phyloP scores from a whole-genome alignment of 805 yeast species.

The Candida peoriensis region DNA sequence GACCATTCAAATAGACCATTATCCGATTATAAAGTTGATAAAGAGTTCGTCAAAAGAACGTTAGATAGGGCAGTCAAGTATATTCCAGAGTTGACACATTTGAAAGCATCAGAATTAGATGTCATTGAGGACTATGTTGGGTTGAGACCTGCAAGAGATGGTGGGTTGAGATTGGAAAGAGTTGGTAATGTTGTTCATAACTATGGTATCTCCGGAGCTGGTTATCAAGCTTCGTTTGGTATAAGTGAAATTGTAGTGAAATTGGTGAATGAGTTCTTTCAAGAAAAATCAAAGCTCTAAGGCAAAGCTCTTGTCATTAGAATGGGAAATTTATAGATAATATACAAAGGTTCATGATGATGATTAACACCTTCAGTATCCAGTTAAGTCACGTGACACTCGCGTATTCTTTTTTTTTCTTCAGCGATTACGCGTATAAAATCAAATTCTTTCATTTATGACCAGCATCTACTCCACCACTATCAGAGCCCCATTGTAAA shows the following conservation, averaged over 20 bases:
- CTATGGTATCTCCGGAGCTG: constrained; percentile 74
- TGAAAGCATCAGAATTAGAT: constrained; percentile 34
- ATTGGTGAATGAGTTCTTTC: constrained; percentile 27
- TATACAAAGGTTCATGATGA: too few relatives aligned
- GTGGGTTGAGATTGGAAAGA: constrained; percentile 51
- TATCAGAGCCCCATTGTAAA: too few relatives aligned
- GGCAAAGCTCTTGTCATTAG: too few relatives aligned
- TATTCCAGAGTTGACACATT: constrained; percentile 28
- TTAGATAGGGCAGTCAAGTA: constrained; percentile 21
- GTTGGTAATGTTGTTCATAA: constrained; percentile 47
- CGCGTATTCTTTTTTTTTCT: too few relatives aligned
- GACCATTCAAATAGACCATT: constrained; percentile 30
- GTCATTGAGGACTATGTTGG: constrained; percentile 54
- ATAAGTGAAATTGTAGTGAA: constrained; percentile 43
- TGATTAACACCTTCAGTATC: too few relatives aligned
- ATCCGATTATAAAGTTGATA: constrained; percentile 35
- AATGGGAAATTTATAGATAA: too few relatives aligned
- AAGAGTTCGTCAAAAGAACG: constrained; percentile 42
- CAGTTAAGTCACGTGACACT: too few relatives aligned
- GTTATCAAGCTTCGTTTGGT: constrained; percentile 71
- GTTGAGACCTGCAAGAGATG: constrained; percentile 59
- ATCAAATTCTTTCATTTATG: too few relatives aligned
- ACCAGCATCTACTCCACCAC: too few relatives aligned
- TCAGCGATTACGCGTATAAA: too few relatives aligned
- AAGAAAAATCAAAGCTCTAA: constrained; percentile 20